These are phyloP conservation scores for Endogone sp. DNA, from an alignment of 192 early-diverging fungal species.

Conservation along the genomic window DNA sequence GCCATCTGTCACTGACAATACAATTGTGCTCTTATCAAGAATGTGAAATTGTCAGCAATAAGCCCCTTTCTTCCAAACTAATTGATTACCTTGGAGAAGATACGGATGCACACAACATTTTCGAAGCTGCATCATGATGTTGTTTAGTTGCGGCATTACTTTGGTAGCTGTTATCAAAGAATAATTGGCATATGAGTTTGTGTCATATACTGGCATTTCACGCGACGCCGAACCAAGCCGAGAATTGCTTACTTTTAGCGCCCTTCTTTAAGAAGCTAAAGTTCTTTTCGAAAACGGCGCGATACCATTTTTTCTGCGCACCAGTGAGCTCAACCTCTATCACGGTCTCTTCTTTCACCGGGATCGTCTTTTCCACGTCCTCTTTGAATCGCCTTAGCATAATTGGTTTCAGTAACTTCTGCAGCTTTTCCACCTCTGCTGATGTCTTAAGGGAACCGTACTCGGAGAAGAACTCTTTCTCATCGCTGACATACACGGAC, in stretches of 20 bases:
- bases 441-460: slow-evolving; percentile 67
- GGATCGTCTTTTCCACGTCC: slow-evolving; percentile 85
- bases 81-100: slow-evolving; percentile 48
- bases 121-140: slow-evolving; percentile 86
- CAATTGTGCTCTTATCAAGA: too few relatives aligned
- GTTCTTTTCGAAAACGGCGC: slow-evolving; percentile 80
- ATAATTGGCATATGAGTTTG: background rate
- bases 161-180: slow-evolving; percentile 27
- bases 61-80: too few relatives aligned
- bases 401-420: slow-evolving; percentile 73
- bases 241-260: slow-evolving; percentile 36
- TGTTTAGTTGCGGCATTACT: slow-evolving; percentile 69
- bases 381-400: slow-evolving; percentile 87
- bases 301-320: slow-evolving; percentile 81
- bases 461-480: slow-evolving; percentile 61
- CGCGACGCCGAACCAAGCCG: too few relatives aligned
- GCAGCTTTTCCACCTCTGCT: slow-evolving; percentile 75
- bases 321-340: slow-evolving; percentile 85
- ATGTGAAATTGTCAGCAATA: too few relatives aligned
- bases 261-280: slow-evolving; percentile 81
- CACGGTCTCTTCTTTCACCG: slow-evolving; percentile 88
- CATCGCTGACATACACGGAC: slow-evolving; percentile 36
- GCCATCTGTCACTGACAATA: too few relatives aligned
- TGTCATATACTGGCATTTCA: too few relatives aligned
- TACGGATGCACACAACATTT: slow-evolving; percentile 91